phyloP scores from a whole-genome alignment of 495 filamentous ascomycete species.

The Talaromyces liani region DNA sequence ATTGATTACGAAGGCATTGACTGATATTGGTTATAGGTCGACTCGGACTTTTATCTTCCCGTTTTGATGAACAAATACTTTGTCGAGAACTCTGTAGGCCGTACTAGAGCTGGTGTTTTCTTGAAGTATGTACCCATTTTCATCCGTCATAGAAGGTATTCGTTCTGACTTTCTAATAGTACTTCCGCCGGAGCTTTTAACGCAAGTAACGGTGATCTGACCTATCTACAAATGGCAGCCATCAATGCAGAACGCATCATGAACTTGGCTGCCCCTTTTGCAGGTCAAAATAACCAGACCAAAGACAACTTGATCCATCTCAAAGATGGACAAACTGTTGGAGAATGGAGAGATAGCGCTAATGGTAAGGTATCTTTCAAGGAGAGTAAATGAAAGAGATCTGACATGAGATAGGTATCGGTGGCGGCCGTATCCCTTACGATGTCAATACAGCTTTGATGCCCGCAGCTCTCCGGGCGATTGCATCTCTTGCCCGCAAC shows the following conservation, averaged over 20 bases:
- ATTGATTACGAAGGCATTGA: not conserved
- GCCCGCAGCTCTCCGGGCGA: conserved; percentile 52
- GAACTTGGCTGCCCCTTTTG: conserved; percentile 47
- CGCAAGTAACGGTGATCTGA: conserved; percentile 40
- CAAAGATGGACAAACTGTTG: conserved; percentile 47
- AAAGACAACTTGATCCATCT: conserved; percentile 50
- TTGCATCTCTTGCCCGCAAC: conserved; percentile 39
- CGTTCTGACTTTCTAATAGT: conserved; percentile 11
- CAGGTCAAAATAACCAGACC: conserved; percentile 33
- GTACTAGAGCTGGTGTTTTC: conserved; percentile 33
- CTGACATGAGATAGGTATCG: conserved; percentile 32
- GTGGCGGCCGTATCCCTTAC: conserved; percentile 56
- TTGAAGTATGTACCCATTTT: conserved; percentile 22
- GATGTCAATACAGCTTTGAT: conserved; percentile 59
- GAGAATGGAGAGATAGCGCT: conserved; percentile 55
- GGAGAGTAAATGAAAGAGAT: not conserved
- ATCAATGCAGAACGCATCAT: conserved; percentile 52
- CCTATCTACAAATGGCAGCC: conserved; percentile 43
- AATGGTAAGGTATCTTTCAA: conserved; percentile 24
- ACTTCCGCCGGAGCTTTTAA: conserved; percentile 37
- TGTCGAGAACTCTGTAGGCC: conserved; percentile 36
- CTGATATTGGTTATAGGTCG: conserved; percentile 27
- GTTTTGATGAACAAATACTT: conserved; percentile 54
- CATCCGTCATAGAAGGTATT: not conserved
- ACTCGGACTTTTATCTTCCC: conserved; percentile 56